Evolutionary conservation across 176 grass and related monocot genomes (phyloP).

Genomic region (Rhipidocladum racemiflorum): DNA sequence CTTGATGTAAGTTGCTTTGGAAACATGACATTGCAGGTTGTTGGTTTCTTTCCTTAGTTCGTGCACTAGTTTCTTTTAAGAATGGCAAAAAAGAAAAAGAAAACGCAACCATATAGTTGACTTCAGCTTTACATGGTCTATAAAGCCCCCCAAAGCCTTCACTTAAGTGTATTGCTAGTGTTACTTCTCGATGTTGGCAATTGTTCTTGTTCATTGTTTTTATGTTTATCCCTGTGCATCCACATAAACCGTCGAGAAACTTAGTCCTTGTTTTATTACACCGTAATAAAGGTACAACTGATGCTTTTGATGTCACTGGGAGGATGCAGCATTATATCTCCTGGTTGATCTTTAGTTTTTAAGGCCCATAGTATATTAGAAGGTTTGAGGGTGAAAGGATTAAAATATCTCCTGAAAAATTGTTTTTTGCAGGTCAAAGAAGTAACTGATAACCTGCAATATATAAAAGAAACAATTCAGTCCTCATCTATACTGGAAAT

Average conservation of each 20-base stretch:
- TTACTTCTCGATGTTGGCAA: neutral
- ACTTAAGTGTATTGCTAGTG: neutral
- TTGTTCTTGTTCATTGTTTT: neutral
- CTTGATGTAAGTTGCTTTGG: neutral
- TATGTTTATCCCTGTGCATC: neutral
- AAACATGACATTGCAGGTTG: neutral
- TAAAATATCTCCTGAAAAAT: neutral
- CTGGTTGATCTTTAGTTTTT: neutral
- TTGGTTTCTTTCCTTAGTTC: neutral
- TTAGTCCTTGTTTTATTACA: neutral
- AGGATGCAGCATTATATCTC: neutral
- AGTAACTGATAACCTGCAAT: constrained; percentile 46
- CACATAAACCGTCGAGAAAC: neutral
- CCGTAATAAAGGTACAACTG: neutral
- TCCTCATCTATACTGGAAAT: constrained; percentile 58
- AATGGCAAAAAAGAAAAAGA: neutral
- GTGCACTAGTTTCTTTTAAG: neutral
- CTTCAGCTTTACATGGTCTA: neutral
- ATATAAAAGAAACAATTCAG: constrained; percentile 50
- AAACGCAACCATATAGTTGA: neutral
- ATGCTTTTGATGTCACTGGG: neutral
- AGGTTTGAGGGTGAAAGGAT: neutral
- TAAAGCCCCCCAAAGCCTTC: neutral
- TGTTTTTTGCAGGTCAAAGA: constrained; percentile 47
- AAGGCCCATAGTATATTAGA: neutral